Evolutionary conservation across 2,329 filamentous ascomycete species (phyloP), one percentile per base, ranked within the genome.

Genomic region (Alternaria atra): DNA sequence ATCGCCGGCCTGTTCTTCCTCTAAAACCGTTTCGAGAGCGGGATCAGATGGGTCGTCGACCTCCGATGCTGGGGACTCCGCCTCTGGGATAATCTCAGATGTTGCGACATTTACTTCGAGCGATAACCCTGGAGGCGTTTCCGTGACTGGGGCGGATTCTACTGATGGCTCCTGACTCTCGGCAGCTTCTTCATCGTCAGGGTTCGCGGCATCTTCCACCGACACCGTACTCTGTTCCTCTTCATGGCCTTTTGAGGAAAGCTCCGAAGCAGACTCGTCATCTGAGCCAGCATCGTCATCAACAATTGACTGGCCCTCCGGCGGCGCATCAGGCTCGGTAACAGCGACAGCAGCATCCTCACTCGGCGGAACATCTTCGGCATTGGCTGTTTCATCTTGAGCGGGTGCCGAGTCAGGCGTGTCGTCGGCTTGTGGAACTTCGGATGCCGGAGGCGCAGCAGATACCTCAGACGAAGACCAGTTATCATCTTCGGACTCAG

Each of bases 401-500:
- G 23, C 40, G 32, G 23, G 17, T 47, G 30, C 46, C 27, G 61
- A 54, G 29, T 52, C 48, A 35, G 27, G 44, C 35, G 44, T 32
- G n/a, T 52, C 58, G 13, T 23, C 39, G 39, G 23, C 51, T n/a
- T 54, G 27, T 23, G 55, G 52, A 15, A 30, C 50, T 47, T 61
- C 58, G 15, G 25, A 46, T 32, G 23, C 58, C 39, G 32, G 23
- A 7, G 54, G 23, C 29, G 48, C 29, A 4, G 46, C 43, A 37
- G 63, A 61, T n/a, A 59, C 47, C 20, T 64, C 63, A 32, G 63
- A 64, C 8, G n/a, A 47, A 39, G 63, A 66, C 35, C 52, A 57
- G 54, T 58, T 46, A 23, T 59, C 52, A 6, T 57, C 48, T 10
- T 60, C 59, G 43, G 62, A 54, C 40, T 60, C 58, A 1, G 53